Percentiles rank a stretch among this genome's conserved stretches.
Evolutionary conservation across 2,329 filamentous ascomycete genomes (phyloP).

Genomic region (Neonectria faginata): DNA sequence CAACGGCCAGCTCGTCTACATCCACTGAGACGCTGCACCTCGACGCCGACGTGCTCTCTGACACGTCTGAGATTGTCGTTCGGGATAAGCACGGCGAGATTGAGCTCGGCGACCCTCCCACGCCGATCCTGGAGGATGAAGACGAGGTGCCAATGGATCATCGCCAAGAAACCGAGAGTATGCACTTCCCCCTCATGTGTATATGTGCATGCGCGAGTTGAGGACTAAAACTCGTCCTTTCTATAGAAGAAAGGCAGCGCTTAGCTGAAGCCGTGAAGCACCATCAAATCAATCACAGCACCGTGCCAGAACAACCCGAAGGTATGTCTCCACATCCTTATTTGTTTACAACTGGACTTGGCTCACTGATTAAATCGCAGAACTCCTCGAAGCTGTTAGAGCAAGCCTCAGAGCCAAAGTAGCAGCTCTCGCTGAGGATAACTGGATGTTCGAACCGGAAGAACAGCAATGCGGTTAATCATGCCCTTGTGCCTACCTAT

Average conservation of each 20-base stretch:
- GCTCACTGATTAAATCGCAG: slow-evolving; percentile 53
- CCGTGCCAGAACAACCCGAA: slow-evolving; percentile 71
- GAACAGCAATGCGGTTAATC: slow-evolving; percentile 57
- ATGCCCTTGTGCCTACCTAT: slow-evolving; percentile 29
- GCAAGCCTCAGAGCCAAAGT: slow-evolving; percentile 80
- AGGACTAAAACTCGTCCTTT: slow-evolving; percentile 13
- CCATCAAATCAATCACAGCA: slow-evolving; percentile 67
- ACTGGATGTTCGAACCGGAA: slow-evolving; percentile 90
- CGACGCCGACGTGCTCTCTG: slow-evolving; percentile 59
- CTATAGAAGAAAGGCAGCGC: slow-evolving; percentile 68
- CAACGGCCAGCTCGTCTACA: slow-evolving; percentile 57
- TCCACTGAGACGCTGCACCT: slow-evolving; percentile 62
- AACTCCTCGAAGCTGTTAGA: slow-evolving; percentile 76
- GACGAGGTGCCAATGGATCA: slow-evolving; percentile 69
- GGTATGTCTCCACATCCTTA: slow-evolving; percentile 58
- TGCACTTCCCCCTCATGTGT: slow-evolving; percentile 31
- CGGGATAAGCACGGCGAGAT: slow-evolving; percentile 73
- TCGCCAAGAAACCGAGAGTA: slow-evolving; percentile 67
- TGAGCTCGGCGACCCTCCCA: slow-evolving; percentile 68
- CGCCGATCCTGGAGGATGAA: slow-evolving; percentile 64
- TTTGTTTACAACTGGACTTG: neutral
- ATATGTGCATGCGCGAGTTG: neutral
- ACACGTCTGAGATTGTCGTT: slow-evolving; percentile 69
- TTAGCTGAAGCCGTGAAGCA: slow-evolving; percentile 71
- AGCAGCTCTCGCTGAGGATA: slow-evolving; percentile 80